These are phyloP conservation scores for Vanrija sp. DNA, from an alignment of 1,284 basidiomycete species.

Conservation along the genomic window DNA sequence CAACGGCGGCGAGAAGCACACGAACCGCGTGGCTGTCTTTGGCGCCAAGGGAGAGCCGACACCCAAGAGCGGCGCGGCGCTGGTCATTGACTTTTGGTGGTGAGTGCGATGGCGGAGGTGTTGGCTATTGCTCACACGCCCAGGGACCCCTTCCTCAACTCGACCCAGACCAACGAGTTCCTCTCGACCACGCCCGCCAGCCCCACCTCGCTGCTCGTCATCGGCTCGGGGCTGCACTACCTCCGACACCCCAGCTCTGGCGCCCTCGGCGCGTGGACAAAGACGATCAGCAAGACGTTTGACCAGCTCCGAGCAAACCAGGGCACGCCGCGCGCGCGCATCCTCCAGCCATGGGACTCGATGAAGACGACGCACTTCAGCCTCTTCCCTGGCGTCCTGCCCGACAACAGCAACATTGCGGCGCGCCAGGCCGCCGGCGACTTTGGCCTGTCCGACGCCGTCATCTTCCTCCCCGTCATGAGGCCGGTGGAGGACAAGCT, in stretches of 20 bases:
- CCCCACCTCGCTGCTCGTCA: slow-evolving; percentile 62
- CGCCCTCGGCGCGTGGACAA: slow-evolving; percentile 71
- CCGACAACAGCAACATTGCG: neutral
- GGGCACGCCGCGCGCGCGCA: slow-evolving; percentile 33
- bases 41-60: neutral
- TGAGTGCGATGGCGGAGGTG: slow-evolving; percentile 20
- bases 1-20: slow-evolving; percentile 59
- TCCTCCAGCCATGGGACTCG: slow-evolving; percentile 41
- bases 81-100: slow-evolving; percentile 68
- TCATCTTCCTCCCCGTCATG: slow-evolving; percentile 71
- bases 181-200: slow-evolving; percentile 31
- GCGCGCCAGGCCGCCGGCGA: slow-evolving; percentile 5
- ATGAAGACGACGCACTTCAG: slow-evolving; percentile 16
- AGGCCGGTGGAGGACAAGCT: slow-evolving; percentile 71
- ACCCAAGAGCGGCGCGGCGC: slow-evolving; percentile 24
- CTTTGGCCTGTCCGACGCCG: slow-evolving; percentile 35
- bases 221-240: slow-evolving; percentile 84
- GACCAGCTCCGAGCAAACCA: slow-evolving; percentile 50
- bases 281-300: slow-evolving; percentile 63
- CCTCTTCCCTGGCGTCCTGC: slow-evolving; percentile 10
- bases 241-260: slow-evolving; percentile 69
- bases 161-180: slow-evolving; percentile 54
- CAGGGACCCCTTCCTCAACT: slow-evolving; percentile 62
- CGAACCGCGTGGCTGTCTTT: slow-evolving; percentile 52
- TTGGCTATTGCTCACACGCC: neutral